These are phyloP conservation scores for Lathyrus aphaca DNA, from an alignment of 306 rosid species.

Conservation along the genomic window DNA sequence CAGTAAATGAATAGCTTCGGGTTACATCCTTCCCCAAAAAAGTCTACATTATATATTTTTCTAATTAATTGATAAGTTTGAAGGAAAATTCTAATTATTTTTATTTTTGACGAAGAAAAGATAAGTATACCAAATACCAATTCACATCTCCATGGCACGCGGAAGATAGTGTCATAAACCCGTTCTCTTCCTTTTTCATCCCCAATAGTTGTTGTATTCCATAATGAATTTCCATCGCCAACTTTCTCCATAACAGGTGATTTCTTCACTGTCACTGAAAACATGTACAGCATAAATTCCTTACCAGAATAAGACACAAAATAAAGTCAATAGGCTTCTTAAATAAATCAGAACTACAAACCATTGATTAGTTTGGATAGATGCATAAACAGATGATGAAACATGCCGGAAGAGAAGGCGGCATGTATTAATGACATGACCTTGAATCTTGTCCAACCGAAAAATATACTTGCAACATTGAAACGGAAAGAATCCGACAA, in stretches of 20 bases:
- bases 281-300: conserved; percentile 22
- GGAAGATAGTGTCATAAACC: conserved; percentile 93
- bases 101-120: conserved; percentile 20
- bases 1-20: conserved; percentile 12
- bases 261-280: conserved; percentile 64
- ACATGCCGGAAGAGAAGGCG: too few relatives aligned
- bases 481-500: too few relatives aligned
- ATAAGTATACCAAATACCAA: conserved; percentile 83
- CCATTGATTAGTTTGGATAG: not conserved
- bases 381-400: not conserved
- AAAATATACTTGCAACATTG: too few relatives aligned
- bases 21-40: conserved; percentile 20
- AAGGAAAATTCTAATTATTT: conserved; percentile 1
- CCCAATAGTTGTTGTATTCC: conserved; percentile 79
- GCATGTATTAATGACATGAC: too few relatives aligned
- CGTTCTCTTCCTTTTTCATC: conserved; percentile 86
- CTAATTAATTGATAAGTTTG: conserved; percentile 1
- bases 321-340: not conserved
- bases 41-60: not conserved
- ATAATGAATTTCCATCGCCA: conserved; percentile 75
- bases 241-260: conserved; percentile 85
- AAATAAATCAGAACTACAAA: not conserved
- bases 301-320: conserved; percentile 21
- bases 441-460: too few relatives aligned
- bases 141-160: conserved; percentile 99